Conservation (phyloP, 306 rosid genomes). For the Corylus americana region DNA sequence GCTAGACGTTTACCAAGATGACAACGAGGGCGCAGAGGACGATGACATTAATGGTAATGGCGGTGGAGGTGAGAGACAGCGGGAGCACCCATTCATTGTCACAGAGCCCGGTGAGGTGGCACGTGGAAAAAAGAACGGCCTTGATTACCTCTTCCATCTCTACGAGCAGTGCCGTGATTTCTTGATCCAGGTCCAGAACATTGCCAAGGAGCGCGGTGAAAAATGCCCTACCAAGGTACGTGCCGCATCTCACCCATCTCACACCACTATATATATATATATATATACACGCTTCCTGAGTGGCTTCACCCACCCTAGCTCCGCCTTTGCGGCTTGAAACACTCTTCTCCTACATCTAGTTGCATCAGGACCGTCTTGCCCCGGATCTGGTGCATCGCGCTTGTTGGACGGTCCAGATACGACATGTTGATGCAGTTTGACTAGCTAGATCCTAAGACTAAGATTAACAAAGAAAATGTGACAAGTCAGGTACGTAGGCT, state of each 20-base stretch:
- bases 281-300: background rate
- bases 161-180: slow-evolving; percentile 93
- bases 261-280: background rate
- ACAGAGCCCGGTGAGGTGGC: slow-evolving; percentile 99
- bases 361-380: background rate
- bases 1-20: slow-evolving; percentile 24
- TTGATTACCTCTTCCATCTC: slow-evolving; percentile 87
- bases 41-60: slow-evolving; percentile 32
- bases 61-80: slow-evolving; percentile 58
- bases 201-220: slow-evolving; percentile 89
- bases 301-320: background rate
- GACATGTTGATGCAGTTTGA: background rate
- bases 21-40: slow-evolving; percentile 37
- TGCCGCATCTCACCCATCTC: too few species aligned
- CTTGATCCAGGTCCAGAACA: slow-evolving; percentile 81
- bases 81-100: slow-evolving; percentile 95
- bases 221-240: slow-evolving; percentile 96
- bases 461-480: slow-evolving; percentile 33
- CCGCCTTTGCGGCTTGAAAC: background rate
- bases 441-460: too few species aligned
- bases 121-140: slow-evolving; percentile 97
- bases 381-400: background rate
- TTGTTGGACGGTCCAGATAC: background rate
- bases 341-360: too few species aligned
- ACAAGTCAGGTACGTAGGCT: slow-evolving; percentile 35